phyloP scores from a whole-genome alignment of 2,329 filamentous ascomycete species.

The Penicillium frequentans region DNA sequence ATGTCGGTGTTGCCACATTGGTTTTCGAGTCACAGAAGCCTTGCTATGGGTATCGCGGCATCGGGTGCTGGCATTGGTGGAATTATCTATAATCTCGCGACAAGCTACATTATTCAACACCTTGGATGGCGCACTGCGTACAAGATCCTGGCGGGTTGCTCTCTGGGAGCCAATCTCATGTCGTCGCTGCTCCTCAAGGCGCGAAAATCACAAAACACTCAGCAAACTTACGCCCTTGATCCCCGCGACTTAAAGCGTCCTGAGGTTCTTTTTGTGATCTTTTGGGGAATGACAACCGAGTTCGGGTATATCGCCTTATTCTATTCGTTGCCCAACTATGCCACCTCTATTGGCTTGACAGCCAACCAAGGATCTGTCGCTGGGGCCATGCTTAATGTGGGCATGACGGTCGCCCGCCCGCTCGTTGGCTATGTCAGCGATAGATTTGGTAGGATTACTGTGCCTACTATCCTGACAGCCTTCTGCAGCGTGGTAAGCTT shows the following conservation, averaged over 20 bases:
- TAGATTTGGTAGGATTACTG: slow-evolving; percentile 57
- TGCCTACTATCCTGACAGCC: slow-evolving; percentile 38
- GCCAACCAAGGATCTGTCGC: slow-evolving; percentile 56
- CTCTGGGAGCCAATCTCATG: slow-evolving; percentile 37
- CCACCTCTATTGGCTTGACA: slow-evolving; percentile 54
- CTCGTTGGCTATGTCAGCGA: slow-evolving; percentile 60
- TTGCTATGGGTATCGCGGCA: slow-evolving; percentile 43
- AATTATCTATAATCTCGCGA: slow-evolving; percentile 35
- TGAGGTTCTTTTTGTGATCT: not conserved
- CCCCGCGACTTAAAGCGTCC: not conserved
- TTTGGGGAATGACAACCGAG: slow-evolving; percentile 45
- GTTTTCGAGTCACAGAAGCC: slow-evolving; percentile 40
- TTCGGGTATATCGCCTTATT: slow-evolving; percentile 62
- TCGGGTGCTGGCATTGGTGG: slow-evolving; percentile 46
- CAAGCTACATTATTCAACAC: slow-evolving; percentile 38
- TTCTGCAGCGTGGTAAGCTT: not conserved
- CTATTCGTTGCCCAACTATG: slow-evolving; percentile 61
- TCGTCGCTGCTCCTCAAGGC: not conserved
- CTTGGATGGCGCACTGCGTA: slow-evolving; percentile 44
- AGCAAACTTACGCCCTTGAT: not conserved
- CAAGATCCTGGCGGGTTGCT: slow-evolving; percentile 32
- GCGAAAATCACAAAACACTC: not conserved
- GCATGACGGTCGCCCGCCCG: slow-evolving; percentile 54
- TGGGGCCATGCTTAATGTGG: slow-evolving; percentile 59
- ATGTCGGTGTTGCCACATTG: slow-evolving; percentile 43